These are phyloP conservation scores for Sporothrix curviconia DNA, from an alignment of 2,329 filamentous ascomycete genomes.

Conservation along the genomic window DNA sequence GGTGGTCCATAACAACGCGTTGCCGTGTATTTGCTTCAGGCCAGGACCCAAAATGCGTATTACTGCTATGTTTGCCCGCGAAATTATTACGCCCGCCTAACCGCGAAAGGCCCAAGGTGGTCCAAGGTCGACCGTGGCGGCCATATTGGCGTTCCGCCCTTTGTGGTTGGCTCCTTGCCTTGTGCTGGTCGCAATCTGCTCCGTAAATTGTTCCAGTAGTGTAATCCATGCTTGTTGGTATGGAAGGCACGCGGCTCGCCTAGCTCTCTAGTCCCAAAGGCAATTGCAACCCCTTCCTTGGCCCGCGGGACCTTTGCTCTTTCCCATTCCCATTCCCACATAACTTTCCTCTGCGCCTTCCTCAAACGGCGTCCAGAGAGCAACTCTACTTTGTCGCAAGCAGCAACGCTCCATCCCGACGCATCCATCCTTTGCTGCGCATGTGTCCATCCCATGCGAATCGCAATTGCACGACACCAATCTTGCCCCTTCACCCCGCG, in stretches of 20 bases:
- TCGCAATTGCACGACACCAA: background rate
- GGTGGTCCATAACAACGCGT: too few relatives aligned
- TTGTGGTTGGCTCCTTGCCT: constrained; percentile 2
- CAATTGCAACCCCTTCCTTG: constrained; percentile 1
- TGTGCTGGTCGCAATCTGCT: constrained; percentile 2
- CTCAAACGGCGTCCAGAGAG: background rate
- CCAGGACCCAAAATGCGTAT: too few relatives aligned
- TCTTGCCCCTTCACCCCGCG: background rate
- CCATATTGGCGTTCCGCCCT: constrained; percentile 4
- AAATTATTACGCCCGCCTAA: background rate
- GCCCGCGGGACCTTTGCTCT: background rate
- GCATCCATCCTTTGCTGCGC: background rate
- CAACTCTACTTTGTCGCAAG: background rate
- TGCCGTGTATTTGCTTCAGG: background rate
- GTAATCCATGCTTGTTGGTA: background rate
- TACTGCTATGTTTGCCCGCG: background rate
- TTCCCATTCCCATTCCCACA: background rate
- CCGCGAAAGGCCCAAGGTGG: background rate
- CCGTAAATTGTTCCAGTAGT: constrained; percentile 2
- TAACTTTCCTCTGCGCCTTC: background rate
- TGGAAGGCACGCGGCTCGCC: constrained; percentile 7
- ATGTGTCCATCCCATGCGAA: background rate
- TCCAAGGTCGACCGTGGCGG: too few relatives aligned
- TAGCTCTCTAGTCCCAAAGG: constrained; percentile 10
- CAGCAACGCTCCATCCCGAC: background rate